Percentiles rank a stretch among this genome's conserved stretches.
Evolutionary conservation across 2,329 filamentous ascomycete genomes (phyloP).

Genomic region (Fusarium sp.): DNA sequence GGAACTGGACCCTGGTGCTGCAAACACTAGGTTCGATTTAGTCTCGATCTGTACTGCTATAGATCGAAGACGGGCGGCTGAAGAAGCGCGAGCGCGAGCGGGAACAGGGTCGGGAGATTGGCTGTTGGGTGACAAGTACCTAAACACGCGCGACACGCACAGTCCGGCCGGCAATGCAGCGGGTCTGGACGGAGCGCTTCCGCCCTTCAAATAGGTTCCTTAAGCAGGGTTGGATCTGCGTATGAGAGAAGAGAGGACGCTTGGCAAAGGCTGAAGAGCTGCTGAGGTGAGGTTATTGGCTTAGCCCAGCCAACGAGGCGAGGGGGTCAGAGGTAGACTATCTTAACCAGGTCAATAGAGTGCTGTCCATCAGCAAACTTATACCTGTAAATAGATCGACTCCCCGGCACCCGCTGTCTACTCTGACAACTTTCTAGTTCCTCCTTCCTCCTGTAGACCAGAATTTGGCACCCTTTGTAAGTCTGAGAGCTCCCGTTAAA

Average conservation of each 20-base stretch:
- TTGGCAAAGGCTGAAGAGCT: slow-evolving; percentile 25
- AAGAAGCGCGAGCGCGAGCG: slow-evolving; percentile 26
- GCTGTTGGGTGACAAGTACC: neutral
- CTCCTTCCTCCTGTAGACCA: neutral
- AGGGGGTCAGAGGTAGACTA: slow-evolving; percentile 14
- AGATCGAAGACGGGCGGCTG: slow-evolving; percentile 15
- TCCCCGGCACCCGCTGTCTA: neutral
- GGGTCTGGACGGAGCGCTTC: slow-evolving; percentile 20
- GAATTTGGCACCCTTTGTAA: neutral
- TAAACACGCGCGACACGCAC: slow-evolving; percentile 20
- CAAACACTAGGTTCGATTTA: slow-evolving; percentile 27
- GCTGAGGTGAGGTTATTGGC: slow-evolving; percentile 41
- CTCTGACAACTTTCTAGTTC: slow-evolving; percentile 15
- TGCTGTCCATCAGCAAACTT: slow-evolving; percentile 8
- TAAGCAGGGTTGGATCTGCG: slow-evolving; percentile 1
- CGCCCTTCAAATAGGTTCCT: neutral
- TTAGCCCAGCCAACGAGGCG: slow-evolving; percentile 18
- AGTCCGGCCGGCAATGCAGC: slow-evolving; percentile 30
- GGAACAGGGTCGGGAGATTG: slow-evolving; percentile 31
- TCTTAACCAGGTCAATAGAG: slow-evolving; percentile 12
- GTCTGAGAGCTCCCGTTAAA: slow-evolving; percentile 6
- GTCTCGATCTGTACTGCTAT: slow-evolving; percentile 8
- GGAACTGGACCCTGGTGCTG: slow-evolving; percentile 24
- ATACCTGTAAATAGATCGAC: slow-evolving; percentile 4
- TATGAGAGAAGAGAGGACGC: slow-evolving; percentile 12